Base-by-base conservation (phyloP, 1,284 basidiomycete genomes). In the Leccinum pallidistipes region DNA sequence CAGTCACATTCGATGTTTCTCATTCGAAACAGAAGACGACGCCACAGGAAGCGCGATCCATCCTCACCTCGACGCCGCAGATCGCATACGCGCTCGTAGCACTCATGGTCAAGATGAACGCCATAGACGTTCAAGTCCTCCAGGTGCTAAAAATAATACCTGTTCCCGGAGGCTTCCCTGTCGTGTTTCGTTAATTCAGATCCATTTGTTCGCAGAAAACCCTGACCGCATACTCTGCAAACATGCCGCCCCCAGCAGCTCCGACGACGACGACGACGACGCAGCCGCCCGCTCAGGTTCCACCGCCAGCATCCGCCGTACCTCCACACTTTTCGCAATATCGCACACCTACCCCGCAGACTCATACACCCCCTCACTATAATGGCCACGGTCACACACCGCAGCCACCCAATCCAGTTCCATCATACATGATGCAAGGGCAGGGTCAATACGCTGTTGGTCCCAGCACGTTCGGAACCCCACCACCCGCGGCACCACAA, bases 71-170 rank as follows among this genome's bases (percentile, higher is more conserved):
- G 11, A 87, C 90, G 64, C 90, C 90, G 0, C 84, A 85, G 59
- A 90, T 92, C 61, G 85, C 89, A 0, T 91, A 90, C 72, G 88
- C 87, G 1, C 77, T 92, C 1, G 87, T 91, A 62, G 80, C 82
- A 1, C 82, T 91, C 45, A 90, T 92, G 87, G 87, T 89, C 16
- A 85, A 83, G 62, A 83, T 92, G 76, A 86, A 87, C 60, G 87
- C 88, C 0, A 80, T 92, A 43, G 85, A 90, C 61, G 78, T 87
- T 57, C 86, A 90, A 50, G 86, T 89, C 7, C 83, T 91, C 60
- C 87, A 90, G 77, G 90, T 90, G 65, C 31, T 14, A 21, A n/a
- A 21, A 10, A 18, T 11, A 18, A 47, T 47, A 12, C 45, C 21
- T 24, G 45, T 18, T 47, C 21, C 45, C 21, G 11, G 12, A 14